Conservation (phyloP, 2,329 filamentous ascomycete species). For the Fusarium acutatum region DNA sequence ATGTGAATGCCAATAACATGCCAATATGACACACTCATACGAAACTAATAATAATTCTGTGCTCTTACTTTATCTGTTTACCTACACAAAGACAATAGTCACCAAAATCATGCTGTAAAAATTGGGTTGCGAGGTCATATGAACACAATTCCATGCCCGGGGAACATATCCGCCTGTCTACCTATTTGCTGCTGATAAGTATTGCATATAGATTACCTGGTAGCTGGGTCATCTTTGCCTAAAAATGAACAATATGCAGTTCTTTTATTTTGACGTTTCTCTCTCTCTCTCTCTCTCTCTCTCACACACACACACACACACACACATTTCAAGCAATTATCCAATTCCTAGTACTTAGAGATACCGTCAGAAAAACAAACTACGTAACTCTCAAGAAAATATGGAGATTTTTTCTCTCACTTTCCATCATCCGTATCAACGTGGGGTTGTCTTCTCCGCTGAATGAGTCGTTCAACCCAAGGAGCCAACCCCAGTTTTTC, state of each 20-base stretch:
- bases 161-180: conserved; percentile 1
- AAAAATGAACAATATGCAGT: not conserved
- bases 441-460: conserved; percentile 15
- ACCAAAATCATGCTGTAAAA: not conserved
- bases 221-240: not conserved
- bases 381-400: not conserved
- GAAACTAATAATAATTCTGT: not conserved
- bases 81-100: not conserved
- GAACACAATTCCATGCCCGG: conserved; percentile 27
- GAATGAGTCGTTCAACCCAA: not conserved
- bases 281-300: not conserved
- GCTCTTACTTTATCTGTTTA: not conserved
- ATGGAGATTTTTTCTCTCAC: conserved; percentile 7
- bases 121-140: conserved; percentile 26
- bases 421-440: conserved; percentile 19
- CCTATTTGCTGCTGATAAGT: not conserved
- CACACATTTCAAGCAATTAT: not conserved
- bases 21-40: not conserved
- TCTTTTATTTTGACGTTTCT: not conserved
- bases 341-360: not conserved
- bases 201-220: not conserved
- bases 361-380: not conserved
- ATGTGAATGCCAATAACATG: not conserved
- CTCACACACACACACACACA: not conserved
- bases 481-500: conserved; percentile 16